Evolutionary conservation across 2,329 filamentous ascomycete genomes (phyloP), one percentile per base, ranked within the genome.

Genomic region (Alternaria panax): DNA sequence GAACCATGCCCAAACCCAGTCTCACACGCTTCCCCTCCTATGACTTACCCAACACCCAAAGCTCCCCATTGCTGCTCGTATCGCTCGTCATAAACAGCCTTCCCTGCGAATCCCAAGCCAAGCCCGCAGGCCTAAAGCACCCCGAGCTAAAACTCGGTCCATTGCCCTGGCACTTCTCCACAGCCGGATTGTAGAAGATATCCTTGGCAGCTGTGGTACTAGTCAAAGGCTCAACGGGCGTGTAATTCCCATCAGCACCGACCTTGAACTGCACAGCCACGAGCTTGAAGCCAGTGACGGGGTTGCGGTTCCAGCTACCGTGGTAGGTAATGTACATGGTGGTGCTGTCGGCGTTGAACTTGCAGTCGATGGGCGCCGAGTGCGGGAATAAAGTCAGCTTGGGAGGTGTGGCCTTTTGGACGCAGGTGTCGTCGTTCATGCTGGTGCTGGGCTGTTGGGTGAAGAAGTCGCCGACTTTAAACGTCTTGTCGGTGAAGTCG

Each of bases 311-410:
- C 88, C 90, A 92, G 73, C 85, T 88, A 9, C 90, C 90, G 73
- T 92, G 90, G 78, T 91, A 92, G 0, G 86, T 83, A 27, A 93
- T 79, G 73, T 86, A 92, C 4, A 88, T 88, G 11, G 80, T 79
- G 2, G 80, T 81, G 20, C 81, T 83, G 38, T 84, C 85, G 36
- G 80, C 68, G 64, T 85, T 81, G 78, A 92, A 92, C 60, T 87
- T 86, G 71, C 91, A 85, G 65, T 91, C 89, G 3, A 92, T 81
- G 0, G 90, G 90, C 0, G 90, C 89, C 62, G 85, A 89, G 75
- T 93, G 90, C 0, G 90, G 85, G 57, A 85, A 80, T 69, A 89
- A 84, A 0, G 67, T 86, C 22, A 92, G 78, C 1, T 85, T 72
- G 8, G 83, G 79, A 2, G 78, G 69, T 11, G 76, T 71, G 8